A percentile compares a stretch with the other conserved stretches of the same genome.
These are phyloP conservation scores for Pouteria campechiana DNA, from an alignment of 179 eudicot species.

Conservation along the genomic window DNA sequence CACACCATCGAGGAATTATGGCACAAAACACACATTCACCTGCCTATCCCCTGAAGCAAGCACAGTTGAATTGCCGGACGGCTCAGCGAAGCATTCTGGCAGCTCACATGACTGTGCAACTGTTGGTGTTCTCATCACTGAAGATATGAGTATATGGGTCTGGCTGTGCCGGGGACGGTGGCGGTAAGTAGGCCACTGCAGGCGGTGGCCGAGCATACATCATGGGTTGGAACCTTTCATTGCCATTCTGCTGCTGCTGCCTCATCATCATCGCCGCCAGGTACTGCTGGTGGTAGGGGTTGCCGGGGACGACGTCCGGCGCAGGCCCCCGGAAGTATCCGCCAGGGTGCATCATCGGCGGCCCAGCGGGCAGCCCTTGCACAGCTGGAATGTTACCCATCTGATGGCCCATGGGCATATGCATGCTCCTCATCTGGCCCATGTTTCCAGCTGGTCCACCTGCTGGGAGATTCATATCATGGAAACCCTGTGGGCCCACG, in stretches of 20 bases:
- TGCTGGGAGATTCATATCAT: slow-evolving; percentile 17
- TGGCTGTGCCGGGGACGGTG: slow-evolving; percentile 16
- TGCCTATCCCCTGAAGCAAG: no score
- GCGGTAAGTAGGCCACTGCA: slow-evolving; percentile 70
- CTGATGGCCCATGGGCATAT: slow-evolving; percentile 30
- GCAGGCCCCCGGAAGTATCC: slow-evolving; percentile 43
- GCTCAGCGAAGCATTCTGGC: no score
- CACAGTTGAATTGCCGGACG: no score
- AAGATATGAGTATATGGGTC: slow-evolving; percentile 31
- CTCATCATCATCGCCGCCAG: slow-evolving; percentile 85
- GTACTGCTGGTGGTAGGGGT: slow-evolving; percentile 69
- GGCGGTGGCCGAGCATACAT: slow-evolving; percentile 92
- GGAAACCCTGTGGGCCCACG: slow-evolving; percentile 15
- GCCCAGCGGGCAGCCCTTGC: slow-evolving; percentile 56
- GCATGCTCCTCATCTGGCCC: slow-evolving; percentile 35
- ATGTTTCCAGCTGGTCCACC: slow-evolving; percentile 21
- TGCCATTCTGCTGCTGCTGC: slow-evolving; percentile 75
- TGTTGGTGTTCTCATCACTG: slow-evolving; percentile 49
- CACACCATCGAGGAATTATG: no score
- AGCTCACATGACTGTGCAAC: slow-evolving; percentile 60
- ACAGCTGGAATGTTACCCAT: slow-evolving; percentile 50
- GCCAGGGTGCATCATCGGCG: slow-evolving; percentile 15
- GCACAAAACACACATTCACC: no score
- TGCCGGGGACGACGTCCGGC: slow-evolving; percentile 42
- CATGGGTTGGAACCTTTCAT: slow-evolving; percentile 86